Conservation (phyloP, 1,139 yeast genomes). For the Scheffersomyces lignicola region DNA sequence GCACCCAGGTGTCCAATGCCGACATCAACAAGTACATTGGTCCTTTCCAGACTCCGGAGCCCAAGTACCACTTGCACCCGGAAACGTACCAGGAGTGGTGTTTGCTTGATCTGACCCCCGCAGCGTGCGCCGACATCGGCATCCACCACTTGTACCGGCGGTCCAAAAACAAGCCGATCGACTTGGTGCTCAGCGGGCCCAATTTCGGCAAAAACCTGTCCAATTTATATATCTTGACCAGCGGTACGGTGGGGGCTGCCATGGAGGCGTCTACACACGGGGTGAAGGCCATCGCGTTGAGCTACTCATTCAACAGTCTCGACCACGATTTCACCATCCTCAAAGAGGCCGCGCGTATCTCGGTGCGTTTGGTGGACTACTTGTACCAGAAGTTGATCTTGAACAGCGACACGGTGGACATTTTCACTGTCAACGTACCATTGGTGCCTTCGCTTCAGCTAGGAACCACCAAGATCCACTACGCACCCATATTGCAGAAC, state of each 20-base stretch:
- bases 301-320: conserved; percentile 70
- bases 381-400: conserved; percentile 59
- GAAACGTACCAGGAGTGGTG: conserved; percentile 73
- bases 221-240: conserved; percentile 83
- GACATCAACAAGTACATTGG: conserved; percentile 58
- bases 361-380: conserved; percentile 62
- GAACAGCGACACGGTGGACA: conserved; percentile 47
- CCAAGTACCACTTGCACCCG: conserved; percentile 20
- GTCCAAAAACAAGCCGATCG: conserved; percentile 58
- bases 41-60: conserved; percentile 58
- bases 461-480: conserved; percentile 58
- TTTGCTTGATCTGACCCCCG: conserved; percentile 89
- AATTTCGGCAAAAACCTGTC: conserved; percentile 92
- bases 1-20: conserved; percentile 26
- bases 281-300: conserved; percentile 71
- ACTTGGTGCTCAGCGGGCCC: conserved; percentile 90
- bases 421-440: conserved; percentile 86
- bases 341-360: conserved; percentile 64
- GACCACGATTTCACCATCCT: conserved; percentile 56
- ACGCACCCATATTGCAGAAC: conserved; percentile 78
- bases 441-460: conserved; percentile 51
- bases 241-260: conserved; percentile 98
- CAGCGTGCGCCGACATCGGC: conserved; percentile 92
- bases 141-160: conserved; percentile 63
- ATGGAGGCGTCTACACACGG: conserved; percentile 91